Evolutionary conservation across 257 asterid genomes (phyloP).

Genomic region (Fraxinus pennsylvanica): DNA sequence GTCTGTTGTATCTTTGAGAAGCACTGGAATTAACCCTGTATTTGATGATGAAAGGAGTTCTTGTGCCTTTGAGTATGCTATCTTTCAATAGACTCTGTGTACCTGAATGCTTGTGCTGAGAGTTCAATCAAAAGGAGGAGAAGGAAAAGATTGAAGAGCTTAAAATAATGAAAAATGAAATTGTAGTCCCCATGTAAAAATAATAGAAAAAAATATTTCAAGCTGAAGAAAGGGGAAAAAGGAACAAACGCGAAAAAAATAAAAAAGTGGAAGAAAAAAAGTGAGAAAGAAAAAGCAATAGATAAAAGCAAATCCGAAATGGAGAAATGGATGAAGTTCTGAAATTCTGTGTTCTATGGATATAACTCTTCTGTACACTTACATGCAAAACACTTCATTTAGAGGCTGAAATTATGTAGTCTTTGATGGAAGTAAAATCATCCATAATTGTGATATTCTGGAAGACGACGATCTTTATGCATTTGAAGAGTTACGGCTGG

Average conservation of each 20-base stretch:
- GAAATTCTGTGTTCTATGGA: constrained; percentile 17
- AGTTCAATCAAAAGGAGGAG: constrained; percentile 19
- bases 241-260: neutral
- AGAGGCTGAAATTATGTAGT: constrained; percentile 34
- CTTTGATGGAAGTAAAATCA: constrained; percentile 24
- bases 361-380: constrained; percentile 17
- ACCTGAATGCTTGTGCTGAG: constrained; percentile 35
- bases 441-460: constrained; percentile 35
- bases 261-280: constrained; percentile 2
- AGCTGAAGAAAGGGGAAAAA: constrained; percentile 8
- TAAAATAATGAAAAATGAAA: constrained; percentile 21
- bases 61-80: constrained; percentile 45
- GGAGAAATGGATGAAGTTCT: neutral
- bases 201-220: constrained; percentile 15
- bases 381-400: constrained; percentile 22
- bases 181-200: constrained; percentile 39
- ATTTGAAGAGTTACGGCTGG: constrained; percentile 45
- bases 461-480: constrained; percentile 41
- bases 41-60: constrained; percentile 62
- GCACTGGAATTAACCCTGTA: constrained; percentile 59
- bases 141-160: constrained; percentile 1
- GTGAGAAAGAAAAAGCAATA: neutral
- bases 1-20: constrained; percentile 57
- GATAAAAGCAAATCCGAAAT: constrained; percentile 16
- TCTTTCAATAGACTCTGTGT: constrained; percentile 32